Evolutionary conservation across 345 rosid species (phyloP), one percentile per base, ranked within the genome.

Genomic region (Sonneratia caseolaris): DNA sequence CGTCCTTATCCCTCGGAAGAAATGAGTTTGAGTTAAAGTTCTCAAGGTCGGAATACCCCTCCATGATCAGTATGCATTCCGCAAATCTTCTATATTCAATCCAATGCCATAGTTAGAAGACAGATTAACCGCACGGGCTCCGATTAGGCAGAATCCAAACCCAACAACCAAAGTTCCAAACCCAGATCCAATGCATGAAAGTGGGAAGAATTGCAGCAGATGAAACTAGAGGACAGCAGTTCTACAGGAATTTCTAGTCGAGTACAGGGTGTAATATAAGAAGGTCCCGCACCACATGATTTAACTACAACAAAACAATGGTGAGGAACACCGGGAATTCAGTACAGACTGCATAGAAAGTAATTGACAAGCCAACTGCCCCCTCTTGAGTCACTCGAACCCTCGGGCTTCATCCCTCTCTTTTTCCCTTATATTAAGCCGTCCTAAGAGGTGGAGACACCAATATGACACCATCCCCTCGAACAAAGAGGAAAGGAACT

Each of bases 401-500:
- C 66, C 66, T 62, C 7, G 18, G 51, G 18, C 37, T 9, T 35
- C 65, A 24, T 61, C 36, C 18, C 37, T 12, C 38, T 35, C 3
- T 19, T 10, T 7, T 35, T 14, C 5, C 21, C 3, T 19, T 16
- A 0, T 24, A 75, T 86, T 82, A 95, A 43, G 98, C 85, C 48
- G 99, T 86, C 81, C 99, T 88, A 51, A 91, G 76, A 16, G 99
- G 99, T 71, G 98, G 99, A 64, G 99, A 91, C 71, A 96, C 99
- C 85, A 96, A 85, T 73, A 96, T 96, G 76, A 96, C 98, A 71
- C 99, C 97, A 71, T 96, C 99, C 55, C 99, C 99, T 82, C 99
- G 85, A 57, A 96, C 99, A 80, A 96, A 96, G 22, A 96, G 97
- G 77, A 85, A 96, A 12, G 93, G 95, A 55, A 96, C 86, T 0